Conservation (phyloP, 306 rosid genomes). For the Oxytropis ochrocephala region DNA sequence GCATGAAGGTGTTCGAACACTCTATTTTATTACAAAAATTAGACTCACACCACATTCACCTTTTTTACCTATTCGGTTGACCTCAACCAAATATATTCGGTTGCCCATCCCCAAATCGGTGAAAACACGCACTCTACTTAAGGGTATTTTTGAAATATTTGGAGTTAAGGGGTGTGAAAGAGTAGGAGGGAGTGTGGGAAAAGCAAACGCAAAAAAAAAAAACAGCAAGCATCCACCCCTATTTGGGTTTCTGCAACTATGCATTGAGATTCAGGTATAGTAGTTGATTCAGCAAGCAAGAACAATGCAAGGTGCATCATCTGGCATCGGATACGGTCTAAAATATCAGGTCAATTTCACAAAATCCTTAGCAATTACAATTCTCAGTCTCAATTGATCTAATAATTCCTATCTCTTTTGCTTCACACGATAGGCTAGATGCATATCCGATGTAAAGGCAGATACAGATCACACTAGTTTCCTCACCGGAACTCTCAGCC, state of each 20-base stretch:
- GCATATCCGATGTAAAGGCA: slow-evolving; percentile 91
- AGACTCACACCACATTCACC: too few species aligned
- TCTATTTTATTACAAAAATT: too few species aligned
- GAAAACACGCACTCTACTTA: too few species aligned
- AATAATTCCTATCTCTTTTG: not conserved
- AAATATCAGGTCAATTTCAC: slow-evolving; percentile 70
- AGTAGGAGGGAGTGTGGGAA: too few species aligned
- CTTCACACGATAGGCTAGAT: slow-evolving; percentile 56
- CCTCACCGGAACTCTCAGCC: slow-evolving; percentile 89
- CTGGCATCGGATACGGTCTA: slow-evolving; percentile 94
- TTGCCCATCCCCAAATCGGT: too few species aligned
- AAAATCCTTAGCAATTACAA: not conserved
- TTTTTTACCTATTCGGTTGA: too few species aligned
- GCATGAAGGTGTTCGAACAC: too few species aligned
- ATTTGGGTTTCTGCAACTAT: slow-evolving; percentile 6
- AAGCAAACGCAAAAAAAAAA: too few species aligned
- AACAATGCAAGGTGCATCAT: slow-evolving; percentile 89
- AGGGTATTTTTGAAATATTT: too few species aligned
- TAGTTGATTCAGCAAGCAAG: slow-evolving; percentile 15
- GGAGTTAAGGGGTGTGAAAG: too few species aligned
- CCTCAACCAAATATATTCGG: too few species aligned
- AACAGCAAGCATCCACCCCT: not conserved
- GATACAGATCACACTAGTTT: slow-evolving; percentile 96
- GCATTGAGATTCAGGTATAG: not conserved
- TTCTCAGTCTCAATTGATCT: not conserved